phyloP scores from a whole-genome alignment of 306 rosid species.

The Cicer cuneatum region DNA sequence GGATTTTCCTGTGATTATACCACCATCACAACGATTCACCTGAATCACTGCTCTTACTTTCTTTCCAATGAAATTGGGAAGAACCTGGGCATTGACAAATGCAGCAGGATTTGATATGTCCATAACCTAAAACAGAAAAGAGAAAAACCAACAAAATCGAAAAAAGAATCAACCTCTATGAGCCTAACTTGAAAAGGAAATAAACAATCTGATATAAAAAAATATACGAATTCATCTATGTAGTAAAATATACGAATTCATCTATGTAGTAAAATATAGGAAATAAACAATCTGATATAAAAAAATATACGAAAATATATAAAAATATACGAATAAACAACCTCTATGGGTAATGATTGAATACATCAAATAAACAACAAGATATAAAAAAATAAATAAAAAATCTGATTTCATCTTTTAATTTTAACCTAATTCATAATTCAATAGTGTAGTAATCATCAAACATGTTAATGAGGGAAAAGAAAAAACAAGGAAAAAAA shows the following conservation, averaged over 20 bases:
- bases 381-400: background rate
- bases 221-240: too few species aligned
- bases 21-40: constrained; percentile 52
- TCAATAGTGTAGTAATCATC: background rate
- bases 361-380: background rate
- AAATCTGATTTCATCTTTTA: background rate
- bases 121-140: constrained; percentile 46
- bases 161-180: background rate
- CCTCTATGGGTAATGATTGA: background rate
- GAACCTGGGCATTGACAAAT: constrained; percentile 55
- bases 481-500: background rate
- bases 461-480: background rate
- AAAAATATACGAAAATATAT: too few species aligned
- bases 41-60: constrained; percentile 58
- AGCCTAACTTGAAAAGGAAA: background rate
- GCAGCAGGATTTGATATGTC: constrained; percentile 61
- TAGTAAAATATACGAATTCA: too few species aligned
- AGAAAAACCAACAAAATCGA: background rate
- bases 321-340: too few species aligned
- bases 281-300: too few species aligned
- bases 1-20: constrained; percentile 43
- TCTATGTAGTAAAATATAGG: too few species aligned
- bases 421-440: background rate
- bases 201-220: background rate
- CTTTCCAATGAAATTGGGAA: constrained; percentile 58